Base-by-base conservation (phyloP, 768 basidiomycete species). In the Rossbeevera mucosa region DNA sequence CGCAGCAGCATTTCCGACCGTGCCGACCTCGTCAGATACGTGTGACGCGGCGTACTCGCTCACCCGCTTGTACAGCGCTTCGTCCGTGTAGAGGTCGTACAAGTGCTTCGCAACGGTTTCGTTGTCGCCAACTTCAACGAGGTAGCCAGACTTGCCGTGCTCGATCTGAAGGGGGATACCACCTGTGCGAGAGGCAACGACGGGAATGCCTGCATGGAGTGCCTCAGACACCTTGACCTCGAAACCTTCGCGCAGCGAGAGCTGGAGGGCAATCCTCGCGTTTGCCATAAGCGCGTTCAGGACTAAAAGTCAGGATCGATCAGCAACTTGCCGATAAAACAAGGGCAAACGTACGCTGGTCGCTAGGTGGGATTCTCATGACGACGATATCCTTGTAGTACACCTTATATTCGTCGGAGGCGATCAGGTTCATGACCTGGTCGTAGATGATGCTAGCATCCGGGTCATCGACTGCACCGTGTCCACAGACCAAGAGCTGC, bases 141-240 rank as follows among this genome's bases (percentile, higher is more conserved):
- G 75, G 77, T 79, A 94, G 46, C 94, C 94, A 57, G 88, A 91
- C 71, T 91, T 85, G 49, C 91, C 93, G 58, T 96, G 73, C 59
- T 82, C 81, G 58, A 96, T 80, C 66, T 97, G 94, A 44, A 96
- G 82, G 38, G 94, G 94, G 64, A 97, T 95, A 59, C 94, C 94
- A 53, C 94, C 94, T 4, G 94, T 94, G 52, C 77, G 77, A 47
- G 78, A 85, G 7, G 90, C 90, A 61, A 97, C 80, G 63, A 94
- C 78, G 28, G 93, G 93, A 57, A 88, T 88, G 54, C 88, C 88
- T 26, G 91, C 83, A 70, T 94, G 90, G 48, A 97, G 77, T n/a
- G 90, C 91, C 72, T 95, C 91, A 44, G 91, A 93, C 46, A 94
- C 93, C 70, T 97, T 97, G 72, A 97, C 91, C 65, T 97, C 94